Base-by-base conservation (phyloP, 768 basidiomycete genomes). In the Tephrocybe sp. region DNA sequence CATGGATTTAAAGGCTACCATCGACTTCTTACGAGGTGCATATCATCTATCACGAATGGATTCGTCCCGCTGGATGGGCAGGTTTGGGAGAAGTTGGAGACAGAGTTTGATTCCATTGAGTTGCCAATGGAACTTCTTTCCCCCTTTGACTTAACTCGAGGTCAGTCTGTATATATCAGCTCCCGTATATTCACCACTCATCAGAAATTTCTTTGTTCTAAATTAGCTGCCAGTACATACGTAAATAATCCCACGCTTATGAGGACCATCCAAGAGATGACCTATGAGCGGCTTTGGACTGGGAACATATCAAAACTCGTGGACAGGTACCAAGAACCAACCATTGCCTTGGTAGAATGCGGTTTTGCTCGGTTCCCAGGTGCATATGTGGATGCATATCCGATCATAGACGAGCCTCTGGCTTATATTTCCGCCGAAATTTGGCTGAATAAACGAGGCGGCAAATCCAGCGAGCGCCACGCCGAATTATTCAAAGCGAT, bases 141-240 rank as follows among this genome's bases (percentile, higher is more conserved):
- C 26, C 48, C 48, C 21, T 48, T 48, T 4, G 28, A 48, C 15
- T 48, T 40, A 8, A 10, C 18, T 10, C 17, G 38, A 48, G 47
- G 47, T 48, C 17, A 20, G 32, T 39, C 21, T 5, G 28, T 11
- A 30, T 4, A 2, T 14, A 1, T 23, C 4, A 3, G 15, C 21
- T n/a, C 18, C 1, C 34, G n/a, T 15, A 3, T 21, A 15, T 15
- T 12, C 12, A 14, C n/a, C n/a, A n/a, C n/a, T n/a, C n/a, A n/a
- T n/a, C n/a, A n/a, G n/a, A n/a, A n/a, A n/a, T n/a, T n/a, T n/a
- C n/a, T n/a, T n/a, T n/a, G n/a, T n/a, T n/a, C n/a, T n/a, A n/a
- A n/a, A n/a, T n/a, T n/a, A n/a, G n/a, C n/a, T n/a, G n/a, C n/a
- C n/a, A n/a, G n/a, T n/a, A n/a, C n/a, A n/a, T n/a, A n/a, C 11